Percentiles rank a stretch among this genome's conserved stretches.
These are phyloP conservation scores for Colletotrichum plurivorum DNA, from an alignment of 2,329 filamentous ascomycete species.

Conservation along the genomic window DNA sequence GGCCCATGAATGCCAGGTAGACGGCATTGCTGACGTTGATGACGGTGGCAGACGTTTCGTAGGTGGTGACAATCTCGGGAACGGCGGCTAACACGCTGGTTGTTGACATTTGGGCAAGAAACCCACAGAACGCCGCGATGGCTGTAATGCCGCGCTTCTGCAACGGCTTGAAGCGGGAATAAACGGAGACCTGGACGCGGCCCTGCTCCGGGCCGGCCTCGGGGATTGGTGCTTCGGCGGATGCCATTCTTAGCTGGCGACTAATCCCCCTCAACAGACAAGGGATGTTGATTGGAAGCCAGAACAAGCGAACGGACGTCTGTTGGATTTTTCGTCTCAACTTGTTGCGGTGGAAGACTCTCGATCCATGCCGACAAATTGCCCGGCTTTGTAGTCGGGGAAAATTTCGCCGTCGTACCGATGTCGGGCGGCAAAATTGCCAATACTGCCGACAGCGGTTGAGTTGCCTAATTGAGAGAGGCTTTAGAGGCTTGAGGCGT, in stretches of 20 bases:
- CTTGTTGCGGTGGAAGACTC: too few relatives aligned
- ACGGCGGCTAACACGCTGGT: constrained; percentile 81
- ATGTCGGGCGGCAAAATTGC: neutral
- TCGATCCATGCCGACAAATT: too few relatives aligned
- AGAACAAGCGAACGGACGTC: too few relatives aligned
- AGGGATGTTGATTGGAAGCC: too few relatives aligned
- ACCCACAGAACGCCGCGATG: constrained; percentile 60
- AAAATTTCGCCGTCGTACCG: too few relatives aligned
- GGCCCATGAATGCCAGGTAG: constrained; percentile 81
- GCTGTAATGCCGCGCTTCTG: constrained; percentile 34
- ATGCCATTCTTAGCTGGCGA: neutral
- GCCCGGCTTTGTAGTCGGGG: too few relatives aligned
- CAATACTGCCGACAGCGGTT: neutral
- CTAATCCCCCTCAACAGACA: too few relatives aligned
- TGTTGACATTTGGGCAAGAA: constrained; percentile 81
- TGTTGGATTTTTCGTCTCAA: too few relatives aligned
- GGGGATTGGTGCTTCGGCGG: neutral
- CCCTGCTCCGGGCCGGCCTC: neutral
- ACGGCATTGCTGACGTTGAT: constrained; percentile 82
- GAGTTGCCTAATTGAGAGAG: neutral
- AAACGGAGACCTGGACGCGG: constrained; percentile 11
- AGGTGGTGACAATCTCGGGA: constrained; percentile 79
- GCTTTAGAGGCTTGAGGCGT: too few relatives aligned
- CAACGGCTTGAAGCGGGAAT: constrained; percentile 17
- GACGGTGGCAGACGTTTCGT: constrained; percentile 74